These are phyloP conservation scores for Epicoccum nigrum DNA, from an alignment of 2,329 filamentous ascomycete species.

Conservation along the genomic window DNA sequence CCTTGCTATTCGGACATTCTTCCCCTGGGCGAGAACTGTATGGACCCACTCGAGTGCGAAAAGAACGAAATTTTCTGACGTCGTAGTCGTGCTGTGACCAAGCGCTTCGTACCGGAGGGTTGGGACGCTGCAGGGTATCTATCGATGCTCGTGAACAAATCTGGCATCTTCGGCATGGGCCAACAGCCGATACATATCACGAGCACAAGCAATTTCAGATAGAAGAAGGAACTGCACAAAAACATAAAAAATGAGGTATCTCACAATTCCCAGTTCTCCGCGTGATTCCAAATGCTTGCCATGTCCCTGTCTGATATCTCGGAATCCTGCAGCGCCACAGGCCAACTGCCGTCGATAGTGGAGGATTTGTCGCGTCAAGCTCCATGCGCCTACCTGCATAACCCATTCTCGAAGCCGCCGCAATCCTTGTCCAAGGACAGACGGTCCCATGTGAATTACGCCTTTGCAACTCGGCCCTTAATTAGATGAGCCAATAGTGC, in stretches of 20 bases:
- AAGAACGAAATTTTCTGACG: not conserved
- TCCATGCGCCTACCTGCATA: not conserved
- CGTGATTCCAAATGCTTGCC: slow-evolving; percentile 8
- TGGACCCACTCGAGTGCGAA: slow-evolving; percentile 7
- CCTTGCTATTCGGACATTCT: not conserved
- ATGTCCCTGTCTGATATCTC: not conserved
- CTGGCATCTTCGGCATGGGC: slow-evolving; percentile 7
- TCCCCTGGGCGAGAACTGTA: not conserved
- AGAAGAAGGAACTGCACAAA: slow-evolving; percentile 17
- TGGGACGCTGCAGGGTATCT: slow-evolving; percentile 12
- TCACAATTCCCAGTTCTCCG: slow-evolving; percentile 9
- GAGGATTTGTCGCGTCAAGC: not conserved
- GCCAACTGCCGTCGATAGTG: not conserved
- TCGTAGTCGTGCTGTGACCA: slow-evolving; percentile 9
- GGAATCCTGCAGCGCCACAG: not conserved
- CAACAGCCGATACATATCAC: slow-evolving; percentile 2
- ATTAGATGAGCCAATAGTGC: not conserved
- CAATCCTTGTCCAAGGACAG: no score
- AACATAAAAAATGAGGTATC: slow-evolving; percentile 24
- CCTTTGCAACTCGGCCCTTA: no score
- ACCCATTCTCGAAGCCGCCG: not conserved
- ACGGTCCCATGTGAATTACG: no score
- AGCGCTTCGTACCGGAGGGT: slow-evolving; percentile 11
- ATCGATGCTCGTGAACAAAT: slow-evolving; percentile 14
- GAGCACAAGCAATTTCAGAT: slow-evolving; percentile 16